phyloP scores from a whole-genome alignment of 2,329 filamentous ascomycete genomes.

The Ploettnerulaceae sp. region DNA sequence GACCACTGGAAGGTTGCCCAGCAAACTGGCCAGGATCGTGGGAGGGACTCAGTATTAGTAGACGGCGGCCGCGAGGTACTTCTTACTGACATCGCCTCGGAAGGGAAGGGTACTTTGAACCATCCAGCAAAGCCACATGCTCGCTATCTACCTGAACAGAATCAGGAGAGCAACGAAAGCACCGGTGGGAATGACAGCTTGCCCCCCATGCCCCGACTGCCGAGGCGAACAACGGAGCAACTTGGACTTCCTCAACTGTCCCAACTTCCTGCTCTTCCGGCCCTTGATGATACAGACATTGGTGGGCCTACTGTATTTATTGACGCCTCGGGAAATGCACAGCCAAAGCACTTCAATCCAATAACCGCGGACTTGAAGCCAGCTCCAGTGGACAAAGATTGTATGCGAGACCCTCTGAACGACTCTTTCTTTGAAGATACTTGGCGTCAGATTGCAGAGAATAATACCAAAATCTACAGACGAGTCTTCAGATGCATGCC shows the following conservation, averaged over 20 bases:
- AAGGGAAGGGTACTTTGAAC: conserved; percentile 57
- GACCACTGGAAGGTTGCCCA: conserved; percentile 71
- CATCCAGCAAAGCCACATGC: conserved; percentile 44
- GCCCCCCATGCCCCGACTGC: conserved; percentile 53
- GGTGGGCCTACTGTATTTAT: conserved; percentile 63
- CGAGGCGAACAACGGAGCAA: conserved; percentile 59
- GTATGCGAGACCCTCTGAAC: conserved; percentile 87
- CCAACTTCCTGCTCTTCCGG: conserved; percentile 65
- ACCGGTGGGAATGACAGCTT: conserved; percentile 43
- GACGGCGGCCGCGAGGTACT: conserved; percentile 67
- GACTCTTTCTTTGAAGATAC: conserved; percentile 79
- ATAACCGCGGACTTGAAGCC: conserved; percentile 64
- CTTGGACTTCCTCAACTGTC: conserved; percentile 63
- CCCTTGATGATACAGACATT: conserved; percentile 75
- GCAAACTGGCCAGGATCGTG: conserved; percentile 53
- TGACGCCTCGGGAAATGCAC: conserved; percentile 48
- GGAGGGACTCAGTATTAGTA: conserved; percentile 66
- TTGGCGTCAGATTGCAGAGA: conserved; percentile 82
- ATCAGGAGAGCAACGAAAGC: conserved; percentile 19
- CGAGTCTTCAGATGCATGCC: conserved; percentile 96
- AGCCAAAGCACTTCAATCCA: conserved; percentile 44
- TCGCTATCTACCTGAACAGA: conserved; percentile 19
- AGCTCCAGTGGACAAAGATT: conserved; percentile 77
- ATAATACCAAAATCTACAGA: conserved; percentile 93
- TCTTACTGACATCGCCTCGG: conserved; percentile 55